Conservation (phyloP, 345 rosid genomes). For the Eucalyptus albens region DNA sequence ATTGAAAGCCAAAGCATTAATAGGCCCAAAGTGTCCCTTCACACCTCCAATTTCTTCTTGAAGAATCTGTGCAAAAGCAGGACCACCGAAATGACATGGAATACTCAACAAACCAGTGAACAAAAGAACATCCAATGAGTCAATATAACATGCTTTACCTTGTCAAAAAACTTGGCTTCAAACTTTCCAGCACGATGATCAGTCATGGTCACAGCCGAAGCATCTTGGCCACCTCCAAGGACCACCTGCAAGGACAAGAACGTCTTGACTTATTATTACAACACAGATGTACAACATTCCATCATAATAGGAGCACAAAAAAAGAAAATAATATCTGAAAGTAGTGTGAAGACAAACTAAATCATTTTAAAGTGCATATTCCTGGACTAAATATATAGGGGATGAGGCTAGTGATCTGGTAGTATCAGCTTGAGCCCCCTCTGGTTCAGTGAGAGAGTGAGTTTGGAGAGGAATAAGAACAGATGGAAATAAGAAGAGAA, state of each 20-base stretch:
- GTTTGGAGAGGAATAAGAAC: neutral
- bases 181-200: constrained; percentile 98
- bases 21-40: constrained; percentile 97
- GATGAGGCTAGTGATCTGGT: neutral
- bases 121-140: neutral
- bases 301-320: neutral
- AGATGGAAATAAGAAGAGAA: neutral
- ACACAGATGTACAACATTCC: neutral
- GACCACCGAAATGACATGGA: neutral
- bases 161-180: constrained; percentile 89
- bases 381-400: neutral
- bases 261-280: neutral
- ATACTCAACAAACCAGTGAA: neutral
- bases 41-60: constrained; percentile 95
- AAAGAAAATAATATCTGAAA: neutral
- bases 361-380: neutral
- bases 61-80: constrained; percentile 33
- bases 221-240: constrained; percentile 99
- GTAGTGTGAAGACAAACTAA: neutral
- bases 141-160: constrained; percentile 18
- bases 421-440: neutral
- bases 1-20: constrained; percentile 89
- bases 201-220: constrained; percentile 91
- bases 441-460: neutral
- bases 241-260: constrained; percentile 44